These are phyloP conservation scores for Phanerochaete sordida DNA, from an alignment of 768 basidiomycete species.

Conservation along the genomic window DNA sequence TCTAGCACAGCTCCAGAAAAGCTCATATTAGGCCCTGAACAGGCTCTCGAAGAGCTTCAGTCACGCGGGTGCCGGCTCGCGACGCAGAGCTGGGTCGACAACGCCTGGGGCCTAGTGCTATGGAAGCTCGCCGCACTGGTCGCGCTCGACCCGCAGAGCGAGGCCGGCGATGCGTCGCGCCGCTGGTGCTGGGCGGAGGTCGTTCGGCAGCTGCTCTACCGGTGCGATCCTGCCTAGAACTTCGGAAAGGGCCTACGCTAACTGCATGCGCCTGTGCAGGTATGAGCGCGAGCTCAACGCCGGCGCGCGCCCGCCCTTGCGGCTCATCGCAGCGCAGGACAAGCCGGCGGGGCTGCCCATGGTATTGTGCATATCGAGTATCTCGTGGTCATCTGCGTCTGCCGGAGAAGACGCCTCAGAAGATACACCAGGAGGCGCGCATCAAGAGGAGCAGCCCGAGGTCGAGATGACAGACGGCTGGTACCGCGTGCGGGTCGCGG, in stretches of 20 bases:
- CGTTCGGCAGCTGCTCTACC: slow-evolving; percentile 78
- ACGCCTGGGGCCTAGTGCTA: slow-evolving; percentile 86
- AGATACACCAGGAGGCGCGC: slow-evolving; percentile 17
- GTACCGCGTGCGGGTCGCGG: slow-evolving; percentile 79
- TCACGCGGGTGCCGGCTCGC: slow-evolving; percentile 62
- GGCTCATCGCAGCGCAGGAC: slow-evolving; percentile 81
- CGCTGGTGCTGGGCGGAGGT: slow-evolving; percentile 86
- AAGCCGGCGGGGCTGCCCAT: slow-evolving; percentile 75
- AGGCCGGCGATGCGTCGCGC: slow-evolving; percentile 39
- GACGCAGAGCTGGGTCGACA: slow-evolving; percentile 81
- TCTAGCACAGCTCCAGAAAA: not conserved
- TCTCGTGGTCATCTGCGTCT: slow-evolving; percentile 28
- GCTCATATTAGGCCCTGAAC: slow-evolving; percentile 42
- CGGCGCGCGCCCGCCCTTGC: slow-evolving; percentile 77
- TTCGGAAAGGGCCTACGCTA: not conserved
- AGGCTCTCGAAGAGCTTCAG: slow-evolving; percentile 53
- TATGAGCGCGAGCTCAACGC: slow-evolving; percentile 85
- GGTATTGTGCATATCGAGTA: slow-evolving; percentile 78
- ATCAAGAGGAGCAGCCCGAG: slow-evolving; percentile 35
- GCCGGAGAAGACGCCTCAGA: slow-evolving; percentile 37
- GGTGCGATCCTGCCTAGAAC: slow-evolving; percentile 42
- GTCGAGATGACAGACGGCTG: slow-evolving; percentile 97
- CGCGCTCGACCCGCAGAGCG: slow-evolving; percentile 62
- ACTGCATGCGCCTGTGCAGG: slow-evolving; percentile 40
- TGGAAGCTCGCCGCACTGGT: slow-evolving; percentile 95